These are phyloP conservation scores for Vaccinium corymbosum DNA, from an alignment of 148 eudicot genomes.

Conservation along the genomic window DNA sequence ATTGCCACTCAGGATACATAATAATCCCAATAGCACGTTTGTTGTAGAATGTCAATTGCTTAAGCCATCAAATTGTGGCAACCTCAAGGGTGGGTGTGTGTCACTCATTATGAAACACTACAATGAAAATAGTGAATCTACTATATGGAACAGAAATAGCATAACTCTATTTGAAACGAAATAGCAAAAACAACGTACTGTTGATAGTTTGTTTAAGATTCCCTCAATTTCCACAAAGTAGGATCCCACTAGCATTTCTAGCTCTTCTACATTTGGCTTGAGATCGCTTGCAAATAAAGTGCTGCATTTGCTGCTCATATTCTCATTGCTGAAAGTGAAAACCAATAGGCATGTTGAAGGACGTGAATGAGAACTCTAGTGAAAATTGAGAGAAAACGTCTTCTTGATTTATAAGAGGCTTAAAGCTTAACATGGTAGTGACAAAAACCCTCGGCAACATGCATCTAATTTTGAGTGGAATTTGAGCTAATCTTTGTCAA, in stretches of 20 bases:
- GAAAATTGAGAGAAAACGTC: background rate
- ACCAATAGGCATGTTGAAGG: background rate
- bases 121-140: background rate
- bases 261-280: conserved; percentile 12
- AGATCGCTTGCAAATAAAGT: background rate
- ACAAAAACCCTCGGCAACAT: too few species aligned
- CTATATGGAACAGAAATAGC: background rate
- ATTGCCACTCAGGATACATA: too few species aligned
- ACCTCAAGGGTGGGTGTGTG: background rate
- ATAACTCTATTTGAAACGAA: background rate
- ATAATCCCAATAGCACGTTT: too few species aligned
- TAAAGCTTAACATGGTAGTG: too few species aligned
- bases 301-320: background rate
- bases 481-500: background rate
- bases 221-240: conserved; percentile 13
- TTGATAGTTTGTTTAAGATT: conserved; percentile 10
- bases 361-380: background rate
- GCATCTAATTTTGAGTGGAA: too few species aligned
- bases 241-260: conserved; percentile 14
- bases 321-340: background rate
- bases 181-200: background rate
- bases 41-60: too few species aligned
- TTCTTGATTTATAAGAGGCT: background rate
- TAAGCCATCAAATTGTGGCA: too few species aligned
- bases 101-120: background rate